Conservation (phyloP, 768 basidiomycete genomes). For the Tylopilus subfusipes region DNA sequence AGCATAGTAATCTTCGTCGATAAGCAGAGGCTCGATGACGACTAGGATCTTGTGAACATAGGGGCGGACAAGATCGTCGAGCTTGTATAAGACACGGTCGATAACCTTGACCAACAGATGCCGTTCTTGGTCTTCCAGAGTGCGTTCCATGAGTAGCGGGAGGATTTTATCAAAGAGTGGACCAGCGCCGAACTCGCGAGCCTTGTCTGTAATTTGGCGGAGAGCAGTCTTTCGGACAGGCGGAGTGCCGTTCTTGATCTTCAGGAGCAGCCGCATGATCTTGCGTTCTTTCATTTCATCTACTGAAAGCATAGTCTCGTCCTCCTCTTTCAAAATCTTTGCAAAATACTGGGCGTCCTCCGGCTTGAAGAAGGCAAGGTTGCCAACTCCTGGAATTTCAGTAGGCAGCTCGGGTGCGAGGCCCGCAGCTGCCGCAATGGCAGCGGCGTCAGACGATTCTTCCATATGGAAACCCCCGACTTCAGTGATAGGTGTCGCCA, state of each 20-base stretch:
- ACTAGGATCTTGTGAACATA: conserved; percentile 99
- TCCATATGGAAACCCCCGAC: conserved; percentile 94
- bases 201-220: conserved; percentile 98
- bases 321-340: conserved; percentile 92
- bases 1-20: conserved; percentile 96
- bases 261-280: conserved; percentile 95
- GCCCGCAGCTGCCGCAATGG: conserved; percentile 85
- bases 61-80: conserved; percentile 97
- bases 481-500: conserved; percentile 50
- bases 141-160: conserved; percentile 96
- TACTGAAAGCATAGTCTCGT: conserved; percentile 86
- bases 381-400: conserved; percentile 97
- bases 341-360: conserved; percentile 98
- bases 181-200: conserved; percentile 96
- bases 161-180: conserved; percentile 98
- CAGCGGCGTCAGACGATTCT: conserved; percentile 88
- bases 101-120: conserved; percentile 99
- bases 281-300: conserved; percentile 99
- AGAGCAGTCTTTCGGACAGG: conserved; percentile 97
- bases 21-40: conserved; percentile 97
- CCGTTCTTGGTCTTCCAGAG: conserved; percentile 96
- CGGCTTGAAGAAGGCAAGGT: conserved; percentile 95
- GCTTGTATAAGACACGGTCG: conserved; percentile 96
- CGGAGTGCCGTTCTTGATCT: conserved; percentile 99
- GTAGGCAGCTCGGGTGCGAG: conserved; percentile 92